Evolutionary conservation across 371 early-diverging fungal species (phyloP).

Genomic region (Apophysomyces ossiformis): DNA sequence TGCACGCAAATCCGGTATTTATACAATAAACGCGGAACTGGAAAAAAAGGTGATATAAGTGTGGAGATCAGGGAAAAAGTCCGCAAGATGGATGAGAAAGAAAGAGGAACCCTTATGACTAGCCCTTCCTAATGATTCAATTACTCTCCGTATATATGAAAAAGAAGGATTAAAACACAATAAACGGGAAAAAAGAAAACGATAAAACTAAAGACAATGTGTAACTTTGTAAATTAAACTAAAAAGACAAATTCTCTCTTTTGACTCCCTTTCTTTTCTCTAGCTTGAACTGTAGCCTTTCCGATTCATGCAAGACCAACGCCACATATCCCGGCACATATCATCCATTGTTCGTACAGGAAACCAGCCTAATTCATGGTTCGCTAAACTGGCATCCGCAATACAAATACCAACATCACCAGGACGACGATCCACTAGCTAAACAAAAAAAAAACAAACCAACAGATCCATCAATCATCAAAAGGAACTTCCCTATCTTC

Average conservation of each 20-base stretch:
- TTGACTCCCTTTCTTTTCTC: slow-evolving; percentile 12
- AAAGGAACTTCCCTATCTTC: too few relatives aligned
- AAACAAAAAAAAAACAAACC: neutral
- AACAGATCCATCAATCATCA: neutral
- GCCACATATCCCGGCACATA: slow-evolving; percentile 91
- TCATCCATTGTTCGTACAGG: slow-evolving; percentile 72
- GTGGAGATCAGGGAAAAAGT: too few relatives aligned
- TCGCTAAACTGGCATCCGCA: slow-evolving; percentile 77
- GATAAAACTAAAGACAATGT: too few relatives aligned
- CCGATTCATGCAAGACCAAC: slow-evolving; percentile 79
- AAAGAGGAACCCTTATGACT: neutral
- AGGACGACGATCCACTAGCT: slow-evolving; percentile 67
- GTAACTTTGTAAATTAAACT: neutral
- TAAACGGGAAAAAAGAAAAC: neutral
- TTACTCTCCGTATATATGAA: neutral
- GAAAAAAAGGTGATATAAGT: too few relatives aligned
- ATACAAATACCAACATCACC: slow-evolving; percentile 87
- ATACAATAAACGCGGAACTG: too few relatives aligned
- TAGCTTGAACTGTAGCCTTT: slow-evolving; percentile 53
- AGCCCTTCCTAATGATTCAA: neutral
- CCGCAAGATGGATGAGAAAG: neutral
- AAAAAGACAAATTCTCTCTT: too few relatives aligned
- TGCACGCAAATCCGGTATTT: too few relatives aligned
- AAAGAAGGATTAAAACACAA: neutral
- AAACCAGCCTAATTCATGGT: slow-evolving; percentile 76